Percentiles rank a stretch among this genome's conserved stretches.
phyloP scores from a whole-genome alignment of 2,329 filamentous ascomycete species.

The Lachnellula arida region DNA sequence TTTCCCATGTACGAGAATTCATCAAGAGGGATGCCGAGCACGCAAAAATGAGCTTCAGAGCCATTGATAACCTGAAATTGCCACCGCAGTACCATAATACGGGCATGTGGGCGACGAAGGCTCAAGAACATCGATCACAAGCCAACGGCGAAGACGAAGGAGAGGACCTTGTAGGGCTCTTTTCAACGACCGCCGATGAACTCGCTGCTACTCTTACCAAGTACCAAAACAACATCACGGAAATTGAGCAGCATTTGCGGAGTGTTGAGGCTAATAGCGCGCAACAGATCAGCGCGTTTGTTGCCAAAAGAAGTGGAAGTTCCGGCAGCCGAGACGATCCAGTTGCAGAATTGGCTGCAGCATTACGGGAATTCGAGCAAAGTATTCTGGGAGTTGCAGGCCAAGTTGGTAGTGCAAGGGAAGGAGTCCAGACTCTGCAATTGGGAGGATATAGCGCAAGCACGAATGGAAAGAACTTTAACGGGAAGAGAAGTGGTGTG shows the following conservation, averaged over 20 bases:
- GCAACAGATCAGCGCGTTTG: slow-evolving; percentile 54
- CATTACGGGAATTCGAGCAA: slow-evolving; percentile 60
- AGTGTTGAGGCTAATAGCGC: slow-evolving; percentile 57
- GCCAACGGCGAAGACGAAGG: slow-evolving; percentile 44
- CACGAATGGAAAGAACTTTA: slow-evolving; percentile 5
- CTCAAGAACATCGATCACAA: slow-evolving; percentile 35
- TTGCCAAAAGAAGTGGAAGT: slow-evolving; percentile 36
- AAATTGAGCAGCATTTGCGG: slow-evolving; percentile 62
- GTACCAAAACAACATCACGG: slow-evolving; percentile 54
- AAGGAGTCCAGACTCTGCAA: slow-evolving; percentile 55
- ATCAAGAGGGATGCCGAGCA: slow-evolving; percentile 65
- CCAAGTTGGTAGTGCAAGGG: slow-evolving; percentile 54
- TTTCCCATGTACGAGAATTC: slow-evolving; percentile 50
- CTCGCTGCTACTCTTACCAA: slow-evolving; percentile 53
- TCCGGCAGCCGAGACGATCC: slow-evolving; percentile 39
- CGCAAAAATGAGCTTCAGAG: slow-evolving; percentile 66
- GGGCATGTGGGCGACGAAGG: slow-evolving; percentile 40
- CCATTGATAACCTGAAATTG: slow-evolving; percentile 69
- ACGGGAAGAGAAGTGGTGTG: slow-evolving; percentile 22
- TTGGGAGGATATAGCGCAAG: slow-evolving; percentile 35
- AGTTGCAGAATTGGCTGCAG: slow-evolving; percentile 49
- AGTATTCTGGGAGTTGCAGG: slow-evolving; percentile 60
- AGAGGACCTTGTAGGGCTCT: slow-evolving; percentile 58
- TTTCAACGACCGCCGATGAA: slow-evolving; percentile 57
- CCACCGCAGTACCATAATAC: slow-evolving; percentile 50